Conservation (phyloP, 1,284 basidiomycete genomes). For the Heimioporus retisporus region DNA sequence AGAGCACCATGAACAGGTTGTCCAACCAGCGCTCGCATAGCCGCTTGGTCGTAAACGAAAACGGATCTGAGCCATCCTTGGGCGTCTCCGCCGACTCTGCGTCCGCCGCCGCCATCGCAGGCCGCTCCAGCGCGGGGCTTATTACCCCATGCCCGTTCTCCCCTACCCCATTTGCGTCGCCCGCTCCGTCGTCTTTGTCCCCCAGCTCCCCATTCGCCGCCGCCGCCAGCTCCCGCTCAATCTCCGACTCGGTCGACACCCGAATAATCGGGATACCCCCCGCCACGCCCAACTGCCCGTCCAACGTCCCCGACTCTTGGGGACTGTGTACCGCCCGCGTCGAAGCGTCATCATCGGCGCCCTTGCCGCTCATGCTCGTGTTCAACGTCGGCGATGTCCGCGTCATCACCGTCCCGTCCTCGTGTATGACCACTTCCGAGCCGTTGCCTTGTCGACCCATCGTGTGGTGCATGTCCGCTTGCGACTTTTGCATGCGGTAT, state of each 20-base stretch:
- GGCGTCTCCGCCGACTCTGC: conserved; percentile 51
- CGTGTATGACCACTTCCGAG: conserved; percentile 57
- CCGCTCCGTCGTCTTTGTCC: conserved; percentile 19
- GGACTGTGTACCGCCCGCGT: conserved; percentile 65
- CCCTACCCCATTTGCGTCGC: not conserved
- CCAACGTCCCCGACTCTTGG: conserved; percentile 34
- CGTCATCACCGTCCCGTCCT: conserved; percentile 61
- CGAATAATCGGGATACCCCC: conserved; percentile 86
- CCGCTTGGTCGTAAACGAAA: conserved; percentile 96
- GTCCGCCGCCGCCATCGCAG: conserved; percentile 65
- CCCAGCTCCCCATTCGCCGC: conserved; percentile 43
- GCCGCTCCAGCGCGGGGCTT: conserved; percentile 62
- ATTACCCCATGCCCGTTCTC: conserved; percentile 26
- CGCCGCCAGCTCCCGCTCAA: conserved; percentile 47
- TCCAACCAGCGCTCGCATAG: conserved; percentile 99
- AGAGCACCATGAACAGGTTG: conserved; percentile 98
- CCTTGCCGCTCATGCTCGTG: conserved; percentile 30
- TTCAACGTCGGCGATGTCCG: conserved; percentile 32
- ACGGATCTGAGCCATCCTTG: conserved; percentile 64
- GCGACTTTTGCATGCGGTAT: conserved; percentile 90
- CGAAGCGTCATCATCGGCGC: conserved; percentile 80
- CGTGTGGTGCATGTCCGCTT: conserved; percentile 61
- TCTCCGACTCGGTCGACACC: conserved; percentile 67
- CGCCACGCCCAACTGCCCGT: conserved; percentile 34
- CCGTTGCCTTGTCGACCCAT: conserved; percentile 21